A percentile compares a stretch with the other conserved stretches of the same genome.
Evolutionary conservation across 2,329 filamentous ascomycete species (phyloP).

Genomic region (Aciculosporium take): DNA sequence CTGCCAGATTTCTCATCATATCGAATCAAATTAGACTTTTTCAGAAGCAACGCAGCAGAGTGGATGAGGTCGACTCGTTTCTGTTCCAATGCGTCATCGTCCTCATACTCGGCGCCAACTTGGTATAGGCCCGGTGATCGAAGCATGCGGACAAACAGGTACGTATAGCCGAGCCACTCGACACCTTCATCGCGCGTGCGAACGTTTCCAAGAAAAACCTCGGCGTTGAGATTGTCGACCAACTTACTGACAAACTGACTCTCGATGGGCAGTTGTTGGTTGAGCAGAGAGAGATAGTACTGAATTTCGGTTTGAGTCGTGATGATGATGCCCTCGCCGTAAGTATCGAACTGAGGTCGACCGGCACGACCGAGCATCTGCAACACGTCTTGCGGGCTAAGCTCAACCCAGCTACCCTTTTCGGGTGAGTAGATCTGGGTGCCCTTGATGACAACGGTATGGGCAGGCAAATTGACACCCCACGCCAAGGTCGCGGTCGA

Average conservation of each 20-base stretch:
- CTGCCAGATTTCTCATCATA: conserved; percentile 90
- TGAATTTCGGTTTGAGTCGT: conserved; percentile 90
- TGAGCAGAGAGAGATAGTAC: conserved; percentile 91
- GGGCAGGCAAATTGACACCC: conserved; percentile 96
- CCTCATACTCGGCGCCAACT: conserved; percentile 88
- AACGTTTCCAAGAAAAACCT: conserved; percentile 88
- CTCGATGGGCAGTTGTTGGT: conserved; percentile 94
- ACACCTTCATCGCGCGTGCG: conserved; percentile 87
- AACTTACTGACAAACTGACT: conserved; percentile 88
- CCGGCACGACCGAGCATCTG: conserved; percentile 98
- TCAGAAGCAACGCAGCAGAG: conserved; percentile 75
- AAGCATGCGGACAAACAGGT: conserved; percentile 95
- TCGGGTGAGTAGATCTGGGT: conserved; percentile 97
- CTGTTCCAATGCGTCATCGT: conserved; percentile 82
- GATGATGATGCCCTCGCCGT: conserved; percentile 97
- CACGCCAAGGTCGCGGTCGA: conserved; percentile 97
- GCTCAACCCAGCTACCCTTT: conserved; percentile 95
- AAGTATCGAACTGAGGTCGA: conserved; percentile 91
- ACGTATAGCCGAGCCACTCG: conserved; percentile 98
- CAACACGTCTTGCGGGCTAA: conserved; percentile 92
- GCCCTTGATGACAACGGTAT: conserved; percentile 98
- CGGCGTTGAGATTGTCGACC: conserved; percentile 91
- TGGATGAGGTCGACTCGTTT: conserved; percentile 96
- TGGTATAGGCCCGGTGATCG: conserved; percentile 89
- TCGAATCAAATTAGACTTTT: conserved; percentile 78